Conservation (phyloP, 192 early-diverging fungal species). For the Haplosporangium gracile region DNA sequence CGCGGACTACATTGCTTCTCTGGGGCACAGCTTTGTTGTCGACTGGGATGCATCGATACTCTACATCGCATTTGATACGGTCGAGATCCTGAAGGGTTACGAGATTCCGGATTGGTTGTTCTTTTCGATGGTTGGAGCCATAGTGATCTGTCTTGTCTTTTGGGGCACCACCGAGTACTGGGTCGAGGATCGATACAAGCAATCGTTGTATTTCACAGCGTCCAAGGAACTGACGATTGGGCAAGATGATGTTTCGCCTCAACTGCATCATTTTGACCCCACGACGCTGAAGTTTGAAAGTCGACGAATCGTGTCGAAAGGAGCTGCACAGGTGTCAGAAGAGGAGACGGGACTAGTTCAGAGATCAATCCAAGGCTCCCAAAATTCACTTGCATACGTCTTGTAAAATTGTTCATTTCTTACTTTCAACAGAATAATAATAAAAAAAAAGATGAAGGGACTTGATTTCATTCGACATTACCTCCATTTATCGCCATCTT, state of each 20-base stretch:
- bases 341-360: too few relatives aligned
- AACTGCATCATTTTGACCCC: neutral
- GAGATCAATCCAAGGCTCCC: too few relatives aligned
- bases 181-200: neutral
- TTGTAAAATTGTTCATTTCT: too few relatives aligned
- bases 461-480: too few relatives aligned
- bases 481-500: too few relatives aligned
- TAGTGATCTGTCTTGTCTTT: neutral
- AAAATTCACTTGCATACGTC: too few relatives aligned
- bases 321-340: too few relatives aligned
- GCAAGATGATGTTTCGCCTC: neutral
- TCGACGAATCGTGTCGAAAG: neutral
- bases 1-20: conserved; percentile 1
- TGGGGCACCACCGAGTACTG: neutral
- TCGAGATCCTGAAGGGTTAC: conserved; percentile 4
- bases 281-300: conserved; percentile 8
- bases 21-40: conserved; percentile 10
- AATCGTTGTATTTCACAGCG: conserved; percentile 3
- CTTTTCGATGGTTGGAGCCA: neutral
- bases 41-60: conserved; percentile 8
- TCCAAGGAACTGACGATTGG: neutral
- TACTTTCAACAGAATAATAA: too few relatives aligned
- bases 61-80: conserved; percentile 2
- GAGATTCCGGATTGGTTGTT: conserved; percentile 4
- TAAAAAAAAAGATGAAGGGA: too few relatives aligned